Base-by-base conservation (phyloP, 179 eudicot genomes). In the Vitellaria paradoxa region DNA sequence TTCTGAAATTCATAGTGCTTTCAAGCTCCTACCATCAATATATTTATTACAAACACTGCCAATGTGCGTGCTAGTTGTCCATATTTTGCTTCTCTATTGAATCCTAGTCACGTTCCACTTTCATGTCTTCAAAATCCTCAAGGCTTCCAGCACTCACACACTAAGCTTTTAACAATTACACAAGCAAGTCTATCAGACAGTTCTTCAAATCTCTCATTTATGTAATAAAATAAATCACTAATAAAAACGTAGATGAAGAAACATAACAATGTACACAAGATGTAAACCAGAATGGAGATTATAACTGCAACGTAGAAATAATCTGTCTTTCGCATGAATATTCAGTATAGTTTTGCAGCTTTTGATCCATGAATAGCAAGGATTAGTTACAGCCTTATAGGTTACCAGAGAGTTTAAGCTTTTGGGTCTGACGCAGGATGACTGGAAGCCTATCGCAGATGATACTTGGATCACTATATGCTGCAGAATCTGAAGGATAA, bases 401-500 rank as follows among this genome's bases (percentile, higher is more conserved):
- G 75, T 70, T 76, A 78, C 73, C 78, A 78, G 74, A 74, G 82
- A 93, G 70, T 76, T 75, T 83, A 82, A 93, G 99, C 92, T 89
- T 96, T 76, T 96, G 89, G 79, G 91, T 89, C 87, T 83, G 89
- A 45, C 86, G 91, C 93, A 80, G 81, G 85, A 89, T 76, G 69
- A 92, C 71, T 14, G 98, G 93, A 64, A 96, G 99, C 88, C 89
- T 89, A 82, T 88, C 86, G 81, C 85, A 80, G 78, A 92, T 92
- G 83, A 68, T 62, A 84, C 87, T 89, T 79, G 99, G 99, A 85
- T 96, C 98, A 78, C 68, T 87, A 81, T 96, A 93, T 60, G 96
- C 89, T 70, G 93, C 89, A 85, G 86, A 85, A 70, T 92, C 97
- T 79, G 84, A 86, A 67, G 94, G 90, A 84, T 84, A 89, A 57